Evolutionary conservation across 345 rosid genomes (phyloP), one percentile per base, ranked within the genome.

Genomic region (Bruguiera parviflora): DNA sequence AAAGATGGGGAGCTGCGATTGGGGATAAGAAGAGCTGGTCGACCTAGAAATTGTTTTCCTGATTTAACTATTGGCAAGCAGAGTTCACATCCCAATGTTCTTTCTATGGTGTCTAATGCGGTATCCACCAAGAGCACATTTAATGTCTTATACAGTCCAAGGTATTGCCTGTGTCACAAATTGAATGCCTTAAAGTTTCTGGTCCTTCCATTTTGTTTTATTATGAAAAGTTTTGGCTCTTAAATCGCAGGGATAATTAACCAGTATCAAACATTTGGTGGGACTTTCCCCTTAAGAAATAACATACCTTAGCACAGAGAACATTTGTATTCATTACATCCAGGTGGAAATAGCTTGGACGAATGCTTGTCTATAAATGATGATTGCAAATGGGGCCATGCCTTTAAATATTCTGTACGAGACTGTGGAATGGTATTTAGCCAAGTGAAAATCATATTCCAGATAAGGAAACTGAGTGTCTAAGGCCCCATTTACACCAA

Each of bases 101-200:
- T 91, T 58, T 85, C 97, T 25, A 63, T 68, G 18, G 94, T 84
- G 70, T 86, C 88, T 69, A 81, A 83, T 79, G 96, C 97, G 61
- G 63, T 89, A 60, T 83, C 90, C 47, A 84, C 82, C 32, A 86
- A 83, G 53, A 89, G 83, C 78, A 70, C 77, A 74, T 93, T 93
- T 73, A 83, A 81, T 76, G 92, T 89, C 24, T 82, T 84, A 70
- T 93, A 93, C 75, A 85, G 92, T 78, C 98, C 98, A 70, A 89
- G 97, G 98, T 93, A 89, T 43, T 27, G 9, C 39, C 20, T 20
- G 43, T 66, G 28, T 61, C 28, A 39, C 24, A 35, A 65, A 58
- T 65, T 35, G n/a, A 9, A 43, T 63, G 24, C 20, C 8, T 27
- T 55, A 28, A 15, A 11, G 46, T n/a, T 56, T 53, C 13, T 64